phyloP scores from a whole-genome alignment of 225 moss, liverwort and hornwort species.

The Polytrichum formosum region DNA sequence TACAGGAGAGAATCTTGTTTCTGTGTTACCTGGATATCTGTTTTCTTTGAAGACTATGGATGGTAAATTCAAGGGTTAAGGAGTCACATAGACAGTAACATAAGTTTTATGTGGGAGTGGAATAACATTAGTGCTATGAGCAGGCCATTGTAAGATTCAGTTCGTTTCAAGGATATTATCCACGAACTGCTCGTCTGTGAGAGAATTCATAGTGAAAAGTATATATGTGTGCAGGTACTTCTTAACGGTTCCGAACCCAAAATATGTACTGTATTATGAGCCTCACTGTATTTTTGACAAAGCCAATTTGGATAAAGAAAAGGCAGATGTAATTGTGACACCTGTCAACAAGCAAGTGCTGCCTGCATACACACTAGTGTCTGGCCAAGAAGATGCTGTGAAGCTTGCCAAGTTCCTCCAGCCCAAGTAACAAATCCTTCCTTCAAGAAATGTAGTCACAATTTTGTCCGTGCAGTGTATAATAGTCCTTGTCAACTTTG shows the following conservation, averaged over 20 bases:
- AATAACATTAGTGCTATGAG: too few relatives aligned
- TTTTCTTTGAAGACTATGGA: too few relatives aligned
- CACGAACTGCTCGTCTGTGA: too few relatives aligned
- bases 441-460: background rate
- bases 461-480: background rate
- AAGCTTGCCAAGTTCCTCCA: conserved; percentile 72
- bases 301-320: conserved; percentile 59
- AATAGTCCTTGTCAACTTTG: too few relatives aligned
- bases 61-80: too few relatives aligned
- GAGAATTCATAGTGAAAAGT: too few relatives aligned
- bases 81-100: too few relatives aligned
- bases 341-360: conserved; percentile 86
- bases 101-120: too few relatives aligned
- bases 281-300: conserved; percentile 83
- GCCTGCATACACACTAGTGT: conserved; percentile 72
- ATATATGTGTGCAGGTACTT: conserved; percentile 59
- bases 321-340: conserved; percentile 77
- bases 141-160: too few relatives aligned
- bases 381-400: conserved; percentile 96
- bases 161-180: too few relatives aligned
- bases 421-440: conserved; percentile 58
- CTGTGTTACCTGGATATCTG: too few relatives aligned
- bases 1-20: too few relatives aligned
- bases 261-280: conserved; percentile 79
- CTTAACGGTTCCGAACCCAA: conserved; percentile 61